These are phyloP conservation scores for Coprinopsis sp. DNA, from an alignment of 768 basidiomycete genomes.

Conservation along the genomic window DNA sequence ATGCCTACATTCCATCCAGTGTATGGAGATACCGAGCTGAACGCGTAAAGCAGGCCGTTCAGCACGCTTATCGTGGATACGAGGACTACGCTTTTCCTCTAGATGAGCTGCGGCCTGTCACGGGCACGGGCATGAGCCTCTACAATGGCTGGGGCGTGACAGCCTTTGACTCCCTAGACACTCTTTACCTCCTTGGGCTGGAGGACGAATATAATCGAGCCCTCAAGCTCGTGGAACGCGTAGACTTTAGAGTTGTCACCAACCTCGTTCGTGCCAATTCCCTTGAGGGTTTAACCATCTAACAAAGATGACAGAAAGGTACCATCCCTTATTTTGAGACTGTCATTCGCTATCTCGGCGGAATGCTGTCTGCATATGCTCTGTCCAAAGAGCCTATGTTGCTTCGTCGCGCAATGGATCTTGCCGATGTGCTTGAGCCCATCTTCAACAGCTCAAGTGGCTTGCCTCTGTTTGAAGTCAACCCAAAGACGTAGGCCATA, in stretches of 20 bases:
- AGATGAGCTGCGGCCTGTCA: constrained; percentile 59
- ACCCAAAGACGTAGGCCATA: constrained; percentile 51
- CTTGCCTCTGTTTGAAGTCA: constrained; percentile 65
- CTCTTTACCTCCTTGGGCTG: constrained; percentile 78
- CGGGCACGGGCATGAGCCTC: constrained; percentile 46
- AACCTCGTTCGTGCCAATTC: constrained; percentile 19
- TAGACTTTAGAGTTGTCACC: constrained; percentile 47
- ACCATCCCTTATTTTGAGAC: constrained; percentile 74
- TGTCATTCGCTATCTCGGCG: constrained; percentile 86
- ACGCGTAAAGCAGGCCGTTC: constrained; percentile 57
- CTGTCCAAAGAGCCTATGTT: constrained; percentile 60
- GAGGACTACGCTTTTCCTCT: constrained; percentile 54
- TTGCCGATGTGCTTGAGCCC: constrained; percentile 67
- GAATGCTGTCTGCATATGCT: constrained; percentile 79
- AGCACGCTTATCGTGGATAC: constrained; percentile 67
- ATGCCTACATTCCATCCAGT: constrained; percentile 21
- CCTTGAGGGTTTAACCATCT: not conserved
- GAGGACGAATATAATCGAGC: constrained; percentile 66
- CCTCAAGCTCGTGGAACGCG: constrained; percentile 44
- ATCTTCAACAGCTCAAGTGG: constrained; percentile 69
- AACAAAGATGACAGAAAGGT: constrained; percentile 7
- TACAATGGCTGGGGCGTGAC: constrained; percentile 83
- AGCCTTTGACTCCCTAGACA: constrained; percentile 79
- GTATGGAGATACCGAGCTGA: constrained; percentile 51
- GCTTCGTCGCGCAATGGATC: constrained; percentile 69